phyloP scores from a whole-genome alignment of 345 rosid genomes.

The Gossypium ekmanianum region DNA sequence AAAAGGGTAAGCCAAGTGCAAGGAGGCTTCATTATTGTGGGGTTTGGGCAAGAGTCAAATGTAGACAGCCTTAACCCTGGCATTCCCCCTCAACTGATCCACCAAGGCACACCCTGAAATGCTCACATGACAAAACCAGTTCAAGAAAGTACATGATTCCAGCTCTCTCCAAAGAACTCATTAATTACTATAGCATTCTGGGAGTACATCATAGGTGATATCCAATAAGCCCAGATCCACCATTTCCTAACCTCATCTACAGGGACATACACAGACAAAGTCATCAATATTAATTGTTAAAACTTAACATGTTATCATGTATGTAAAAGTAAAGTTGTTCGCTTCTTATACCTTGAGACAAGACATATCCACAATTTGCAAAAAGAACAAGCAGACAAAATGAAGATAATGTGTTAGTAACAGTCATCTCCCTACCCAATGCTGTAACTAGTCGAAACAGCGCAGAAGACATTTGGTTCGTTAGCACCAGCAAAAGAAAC shows the following conservation, averaged over 20 bases:
- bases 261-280: neutral
- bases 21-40: constrained; percentile 1
- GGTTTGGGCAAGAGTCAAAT: neutral
- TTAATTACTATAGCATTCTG: constrained; percentile 60
- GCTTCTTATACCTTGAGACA: constrained; percentile 30
- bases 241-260: constrained; percentile 70
- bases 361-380: constrained; percentile 41
- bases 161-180: constrained; percentile 70
- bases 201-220: constrained; percentile 74
- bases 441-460: constrained; percentile 53
- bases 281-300: neutral
- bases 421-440: constrained; percentile 42
- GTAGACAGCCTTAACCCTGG: constrained; percentile 4
- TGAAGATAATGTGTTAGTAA: constrained; percentile 46
- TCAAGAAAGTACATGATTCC: constrained; percentile 46
- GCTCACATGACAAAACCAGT: constrained; percentile 7
- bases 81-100: neutral
- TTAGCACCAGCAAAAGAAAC: constrained; percentile 34
- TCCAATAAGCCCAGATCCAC: constrained; percentile 93
- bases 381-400: constrained; percentile 41
- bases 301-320: neutral
- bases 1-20: neutral
- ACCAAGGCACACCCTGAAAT: neutral
- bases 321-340: neutral
- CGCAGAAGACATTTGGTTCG: constrained; percentile 48